A percentile compares a stretch with the other conserved stretches of the same genome.
Conservation (phyloP, 2,329 filamentous ascomycete species). For the Penicillium sclerotigenum region DNA sequence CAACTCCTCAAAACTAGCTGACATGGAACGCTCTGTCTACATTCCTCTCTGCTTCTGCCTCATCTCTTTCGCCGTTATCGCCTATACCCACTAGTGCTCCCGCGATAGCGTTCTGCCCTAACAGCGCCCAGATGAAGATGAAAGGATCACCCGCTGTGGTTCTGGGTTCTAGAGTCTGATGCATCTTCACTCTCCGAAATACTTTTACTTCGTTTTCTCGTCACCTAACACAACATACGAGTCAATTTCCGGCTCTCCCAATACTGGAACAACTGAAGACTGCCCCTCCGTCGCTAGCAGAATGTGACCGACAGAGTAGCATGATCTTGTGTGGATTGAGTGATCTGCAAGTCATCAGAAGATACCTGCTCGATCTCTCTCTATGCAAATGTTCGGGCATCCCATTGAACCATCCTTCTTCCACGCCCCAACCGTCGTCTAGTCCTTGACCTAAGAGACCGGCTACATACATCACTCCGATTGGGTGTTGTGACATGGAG, state of each 20-base stretch:
- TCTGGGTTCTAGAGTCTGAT: neutral
- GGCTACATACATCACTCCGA: neutral
- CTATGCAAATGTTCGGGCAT: neutral
- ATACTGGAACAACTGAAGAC: neutral
- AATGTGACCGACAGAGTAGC: neutral
- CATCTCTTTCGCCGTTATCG: conserved; percentile 38
- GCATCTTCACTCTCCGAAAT: neutral
- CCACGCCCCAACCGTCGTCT: neutral
- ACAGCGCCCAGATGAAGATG: neutral
- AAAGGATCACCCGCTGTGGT: neutral
- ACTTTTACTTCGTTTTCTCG: neutral
- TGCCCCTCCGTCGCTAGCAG: neutral
- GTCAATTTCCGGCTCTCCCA: neutral
- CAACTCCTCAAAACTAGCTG: conserved; percentile 9
- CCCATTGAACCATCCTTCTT: neutral
- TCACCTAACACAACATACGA: neutral
- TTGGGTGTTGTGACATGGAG: neutral
- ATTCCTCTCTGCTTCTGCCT: conserved; percentile 39
- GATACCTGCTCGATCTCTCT: neutral
- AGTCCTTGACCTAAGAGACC: neutral
- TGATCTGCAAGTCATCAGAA: neutral
- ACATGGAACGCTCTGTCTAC: conserved; percentile 37
- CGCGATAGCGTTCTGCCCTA: conserved; percentile 2
- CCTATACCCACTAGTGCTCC: conserved; percentile 30
- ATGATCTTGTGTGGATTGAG: neutral